phyloP scores from a whole-genome alignment of 352 stramenopile genomes.

The Pilasporangium apinafurcum region DNA sequence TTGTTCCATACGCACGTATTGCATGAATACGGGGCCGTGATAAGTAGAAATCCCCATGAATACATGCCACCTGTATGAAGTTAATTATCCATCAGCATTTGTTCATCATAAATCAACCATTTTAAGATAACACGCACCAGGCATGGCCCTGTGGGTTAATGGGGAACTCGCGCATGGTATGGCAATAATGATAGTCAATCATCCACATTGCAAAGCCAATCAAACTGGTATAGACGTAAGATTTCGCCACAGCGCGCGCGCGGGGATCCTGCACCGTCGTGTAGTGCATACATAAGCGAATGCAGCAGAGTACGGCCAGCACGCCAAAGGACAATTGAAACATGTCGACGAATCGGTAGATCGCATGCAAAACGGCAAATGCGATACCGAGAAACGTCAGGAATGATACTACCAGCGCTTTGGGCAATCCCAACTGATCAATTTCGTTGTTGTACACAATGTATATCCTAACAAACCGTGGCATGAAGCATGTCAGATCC shows the following conservation, averaged over 20 bases:
- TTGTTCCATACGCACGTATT: slow-evolving; percentile 79
- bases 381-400: slow-evolving; percentile 48
- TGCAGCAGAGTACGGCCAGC: slow-evolving; percentile 40
- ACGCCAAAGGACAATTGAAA: slow-evolving; percentile 77
- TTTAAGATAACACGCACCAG: slow-evolving; percentile 26
- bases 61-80: slow-evolving; percentile 53
- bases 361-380: slow-evolving; percentile 65
- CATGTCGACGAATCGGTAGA: slow-evolving; percentile 71
- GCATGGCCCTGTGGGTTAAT: slow-evolving; percentile 78
- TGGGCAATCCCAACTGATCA: slow-evolving; percentile 32
- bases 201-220: slow-evolving; percentile 69
- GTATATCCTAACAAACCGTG: slow-evolving; percentile 47
- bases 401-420: slow-evolving; percentile 30
- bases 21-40: slow-evolving; percentile 79
- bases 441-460: slow-evolving; percentile 81
- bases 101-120: neutral
- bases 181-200: slow-evolving; percentile 79
- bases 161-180: slow-evolving; percentile 37
- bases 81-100: neutral
- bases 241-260: slow-evolving; percentile 47
- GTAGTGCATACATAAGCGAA: slow-evolving; percentile 59
- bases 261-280: slow-evolving; percentile 40
- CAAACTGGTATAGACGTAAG: slow-evolving; percentile 54
- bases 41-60: slow-evolving; percentile 79
- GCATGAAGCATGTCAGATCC: slow-evolving; percentile 20